Conservation (phyloP, 768 basidiomycete species). For the Mycena leptocephala region DNA sequence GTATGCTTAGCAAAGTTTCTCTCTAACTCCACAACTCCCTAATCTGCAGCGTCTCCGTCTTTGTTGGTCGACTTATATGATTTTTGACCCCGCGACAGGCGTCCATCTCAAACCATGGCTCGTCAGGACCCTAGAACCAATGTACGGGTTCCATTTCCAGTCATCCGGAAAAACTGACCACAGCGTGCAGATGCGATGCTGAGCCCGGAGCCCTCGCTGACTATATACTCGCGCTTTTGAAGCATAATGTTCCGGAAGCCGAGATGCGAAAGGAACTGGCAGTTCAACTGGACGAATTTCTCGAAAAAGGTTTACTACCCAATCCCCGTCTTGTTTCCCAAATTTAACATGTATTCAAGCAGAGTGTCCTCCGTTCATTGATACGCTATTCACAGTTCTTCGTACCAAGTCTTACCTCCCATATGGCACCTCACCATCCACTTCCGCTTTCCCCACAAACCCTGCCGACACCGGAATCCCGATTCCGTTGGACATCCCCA, state of each 20-base stretch:
- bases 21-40: neutral
- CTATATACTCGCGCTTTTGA: slow-evolving; percentile 94
- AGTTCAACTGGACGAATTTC: slow-evolving; percentile 90
- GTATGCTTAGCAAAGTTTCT: neutral
- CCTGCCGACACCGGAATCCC: slow-evolving; percentile 80
- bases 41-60: neutral
- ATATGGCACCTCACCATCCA: slow-evolving; percentile 64
- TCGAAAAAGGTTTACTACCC: slow-evolving; percentile 83
- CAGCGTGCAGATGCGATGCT: slow-evolving; percentile 87
- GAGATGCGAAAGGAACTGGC: slow-evolving; percentile 88
- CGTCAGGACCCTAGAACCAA: slow-evolving; percentile 89
- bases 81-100: slow-evolving; percentile 77
- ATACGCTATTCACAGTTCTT: slow-evolving; percentile 88
- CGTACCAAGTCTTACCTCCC: slow-evolving; percentile 91
- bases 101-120: slow-evolving; percentile 91
- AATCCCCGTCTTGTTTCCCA: slow-evolving; percentile 17
- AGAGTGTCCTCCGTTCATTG: slow-evolving; percentile 86
- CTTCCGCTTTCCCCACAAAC: slow-evolving; percentile 59
- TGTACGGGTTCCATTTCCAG: slow-evolving; percentile 66
- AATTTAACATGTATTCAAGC: slow-evolving; percentile 35
- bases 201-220: slow-evolving; percentile 95
- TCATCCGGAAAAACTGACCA: slow-evolving; percentile 40
- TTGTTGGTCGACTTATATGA: slow-evolving; percentile 59
- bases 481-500: slow-evolving; percentile 79
- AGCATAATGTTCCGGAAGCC: slow-evolving; percentile 87